phyloP scores from a whole-genome alignment of 305 asterid genomes.

The Fraxinus paxiana region DNA sequence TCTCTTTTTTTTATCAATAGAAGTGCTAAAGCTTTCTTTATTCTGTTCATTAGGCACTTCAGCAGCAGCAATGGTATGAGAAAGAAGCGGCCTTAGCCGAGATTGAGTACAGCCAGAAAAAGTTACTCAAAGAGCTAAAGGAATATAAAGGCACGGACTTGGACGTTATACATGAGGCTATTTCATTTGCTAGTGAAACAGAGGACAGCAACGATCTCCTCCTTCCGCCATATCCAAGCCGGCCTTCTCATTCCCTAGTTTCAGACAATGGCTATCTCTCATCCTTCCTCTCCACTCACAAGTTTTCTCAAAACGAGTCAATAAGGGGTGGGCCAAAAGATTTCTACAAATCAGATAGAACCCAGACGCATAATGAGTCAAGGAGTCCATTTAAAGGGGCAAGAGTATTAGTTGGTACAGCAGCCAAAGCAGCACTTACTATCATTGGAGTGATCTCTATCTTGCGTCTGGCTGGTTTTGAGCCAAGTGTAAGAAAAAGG shows the following conservation, averaged over 20 bases:
- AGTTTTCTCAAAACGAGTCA: slow-evolving; percentile 27
- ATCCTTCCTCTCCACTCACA: slow-evolving; percentile 22
- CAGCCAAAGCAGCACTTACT: slow-evolving; percentile 29
- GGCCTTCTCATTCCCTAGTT: slow-evolving; percentile 30
- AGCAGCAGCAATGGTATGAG: slow-evolving; percentile 83
- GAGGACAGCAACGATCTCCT: slow-evolving; percentile 38
- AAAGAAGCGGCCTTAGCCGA: slow-evolving; percentile 75
- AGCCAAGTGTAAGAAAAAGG: slow-evolving; percentile 26
- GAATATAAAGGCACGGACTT: slow-evolving; percentile 71
- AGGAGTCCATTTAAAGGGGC: slow-evolving; percentile 8
- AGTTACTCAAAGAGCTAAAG: slow-evolving; percentile 68
- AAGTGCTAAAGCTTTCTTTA: background rate
- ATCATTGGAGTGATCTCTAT: slow-evolving; percentile 38
- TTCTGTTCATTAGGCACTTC: slow-evolving; percentile 52
- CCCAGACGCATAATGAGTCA: background rate
- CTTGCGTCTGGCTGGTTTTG: slow-evolving; percentile 44
- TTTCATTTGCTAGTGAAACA: slow-evolving; percentile 44
- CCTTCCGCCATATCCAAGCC: slow-evolving; percentile 51
- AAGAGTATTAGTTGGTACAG: slow-evolving; percentile 26
- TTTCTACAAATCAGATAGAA: slow-evolving; percentile 6
- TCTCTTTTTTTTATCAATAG: background rate
- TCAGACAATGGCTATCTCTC: slow-evolving; percentile 27
- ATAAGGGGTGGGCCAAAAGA: slow-evolving; percentile 7
- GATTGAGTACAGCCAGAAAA: slow-evolving; percentile 64
- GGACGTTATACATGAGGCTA: slow-evolving; percentile 44